Base-by-base conservation (phyloP, 2,329 filamentous ascomycete species). In the Diplodia sapinea region DNA sequence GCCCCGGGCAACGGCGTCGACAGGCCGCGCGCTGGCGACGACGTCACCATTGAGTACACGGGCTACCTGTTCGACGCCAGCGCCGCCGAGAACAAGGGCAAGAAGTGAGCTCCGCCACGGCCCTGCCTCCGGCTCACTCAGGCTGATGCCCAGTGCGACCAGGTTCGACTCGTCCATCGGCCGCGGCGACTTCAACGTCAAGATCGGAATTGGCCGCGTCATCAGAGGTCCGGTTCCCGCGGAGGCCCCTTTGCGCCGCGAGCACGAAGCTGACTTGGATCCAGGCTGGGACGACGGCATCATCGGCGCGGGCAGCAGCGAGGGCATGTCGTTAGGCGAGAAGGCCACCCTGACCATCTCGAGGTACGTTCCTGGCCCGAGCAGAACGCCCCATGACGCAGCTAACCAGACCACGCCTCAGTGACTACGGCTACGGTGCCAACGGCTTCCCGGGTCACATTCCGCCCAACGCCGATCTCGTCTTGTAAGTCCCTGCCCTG, bases 81-180 rank as follows among this genome's bases (percentile, higher is more conserved):
- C 20, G 84, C 87, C 68, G 83, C 87, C 75, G 88, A 91, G 71
- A 76, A 72, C 72, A 87, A 86, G 85, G 94, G 94, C 74, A 81
- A 79, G 31, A 77, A 93, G 93, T 96, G 83, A 75, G 89, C 81
- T 20, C 66, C 47, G 40, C 15, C n/a, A 12, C 51, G 12, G 20
- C 43, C 20, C 17, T 9, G n/a, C 56, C 2, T 11, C 20, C 36
- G 26, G 6, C n/a, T 50, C 38, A 29, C 13, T n/a, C 11, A 9
- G 3, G 47, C 66, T 68, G 43, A 68, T 47, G 47, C 36, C 26
- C 31, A 15, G 5, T 9, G 8, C 36, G 17, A n/a, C 40, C 61
- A 97, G 94, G 80, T 98, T 99, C 82, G 95, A 98, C 82, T 91
- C 89, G 69, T 97, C 94, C 20, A 85, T 90, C 71, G 89, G 88